A percentile compares a stretch with the other conserved stretches of the same genome.
Conservation (phyloP, 371 early-diverging fungal species). For the Funneliformis caledonium region DNA sequence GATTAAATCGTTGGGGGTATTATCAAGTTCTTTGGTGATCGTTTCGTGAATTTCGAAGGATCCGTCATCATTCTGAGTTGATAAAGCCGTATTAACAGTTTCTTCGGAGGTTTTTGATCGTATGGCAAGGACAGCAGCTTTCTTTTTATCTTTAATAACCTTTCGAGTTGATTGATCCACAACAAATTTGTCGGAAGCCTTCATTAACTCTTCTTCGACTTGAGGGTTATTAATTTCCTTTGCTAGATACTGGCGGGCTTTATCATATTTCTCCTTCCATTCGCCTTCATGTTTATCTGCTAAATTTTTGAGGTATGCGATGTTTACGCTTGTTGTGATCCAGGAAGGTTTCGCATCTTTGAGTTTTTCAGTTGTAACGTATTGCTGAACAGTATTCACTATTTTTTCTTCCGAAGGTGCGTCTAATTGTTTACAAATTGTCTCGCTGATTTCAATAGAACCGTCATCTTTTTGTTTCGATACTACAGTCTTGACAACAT, state of each 20-base stretch:
- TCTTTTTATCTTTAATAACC: conserved; percentile 17
- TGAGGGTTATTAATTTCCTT: conserved; percentile 1
- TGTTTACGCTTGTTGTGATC: conserved; percentile 12
- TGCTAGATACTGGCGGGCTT: conserved; percentile 12
- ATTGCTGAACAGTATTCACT: neutral
- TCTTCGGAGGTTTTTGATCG: neutral
- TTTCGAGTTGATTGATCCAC: conserved; percentile 20
- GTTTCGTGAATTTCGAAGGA: neutral
- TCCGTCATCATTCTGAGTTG: neutral
- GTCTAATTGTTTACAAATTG: neutral
- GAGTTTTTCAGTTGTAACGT: conserved; percentile 15
- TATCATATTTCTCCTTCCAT: conserved; percentile 28
- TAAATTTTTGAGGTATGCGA: conserved; percentile 24
- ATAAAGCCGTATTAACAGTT: neutral
- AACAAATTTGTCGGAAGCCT: neutral
- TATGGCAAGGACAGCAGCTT: neutral
- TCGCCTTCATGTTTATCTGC: neutral
- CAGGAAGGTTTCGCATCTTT: neutral
- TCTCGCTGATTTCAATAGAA: neutral
- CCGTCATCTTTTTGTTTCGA: conserved; percentile 17
- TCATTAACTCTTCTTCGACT: conserved; percentile 14
- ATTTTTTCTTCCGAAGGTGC: neutral
- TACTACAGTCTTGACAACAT: neutral
- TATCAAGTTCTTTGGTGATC: conserved; percentile 12
- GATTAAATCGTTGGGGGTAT: neutral